Evolutionary conservation across 768 basidiomycete genomes (phyloP).

Genomic region (Lentinula edodes): DNA sequence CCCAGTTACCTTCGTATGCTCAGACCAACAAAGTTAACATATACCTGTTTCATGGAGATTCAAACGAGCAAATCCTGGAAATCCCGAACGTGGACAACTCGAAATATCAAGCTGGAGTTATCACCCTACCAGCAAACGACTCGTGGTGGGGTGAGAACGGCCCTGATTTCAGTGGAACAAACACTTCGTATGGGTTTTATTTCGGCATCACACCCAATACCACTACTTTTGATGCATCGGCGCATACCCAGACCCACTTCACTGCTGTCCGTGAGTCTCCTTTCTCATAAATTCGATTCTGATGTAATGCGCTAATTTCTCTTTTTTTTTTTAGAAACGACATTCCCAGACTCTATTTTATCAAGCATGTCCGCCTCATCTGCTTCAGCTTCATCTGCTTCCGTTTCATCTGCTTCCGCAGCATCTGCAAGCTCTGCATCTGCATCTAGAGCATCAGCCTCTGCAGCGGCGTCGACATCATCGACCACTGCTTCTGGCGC

Average conservation of each 20-base stretch:
- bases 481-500: slow-evolving; percentile 13
- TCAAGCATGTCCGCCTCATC: slow-evolving; percentile 43
- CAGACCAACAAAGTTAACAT: slow-evolving; percentile 65
- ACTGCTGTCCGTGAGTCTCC: slow-evolving; percentile 67
- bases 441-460: slow-evolving; percentile 41
- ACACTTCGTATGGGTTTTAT: slow-evolving; percentile 65
- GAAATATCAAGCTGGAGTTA: slow-evolving; percentile 47
- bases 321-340: slow-evolving; percentile 51
- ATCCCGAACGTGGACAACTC: slow-evolving; percentile 39
- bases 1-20: slow-evolving; percentile 56
- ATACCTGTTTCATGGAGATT: slow-evolving; percentile 74
- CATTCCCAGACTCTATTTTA: slow-evolving; percentile 60
- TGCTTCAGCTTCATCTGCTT: slow-evolving; percentile 27
- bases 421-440: slow-evolving; percentile 36
- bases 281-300: slow-evolving; percentile 6
- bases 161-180: slow-evolving; percentile 38
- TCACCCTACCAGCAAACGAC: slow-evolving; percentile 61
- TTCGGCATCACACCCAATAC: slow-evolving; percentile 71
- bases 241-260: slow-evolving; percentile 68
- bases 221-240: slow-evolving; percentile 48
- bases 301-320: slow-evolving; percentile 7
- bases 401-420: slow-evolving; percentile 35
- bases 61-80: slow-evolving; percentile 41
- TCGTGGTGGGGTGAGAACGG: slow-evolving; percentile 65
- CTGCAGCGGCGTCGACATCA: slow-evolving; percentile 18